These are phyloP conservation scores for Lophiostoma macrostomum DNA, from an alignment of 495 filamentous ascomycete species.

Conservation along the genomic window DNA sequence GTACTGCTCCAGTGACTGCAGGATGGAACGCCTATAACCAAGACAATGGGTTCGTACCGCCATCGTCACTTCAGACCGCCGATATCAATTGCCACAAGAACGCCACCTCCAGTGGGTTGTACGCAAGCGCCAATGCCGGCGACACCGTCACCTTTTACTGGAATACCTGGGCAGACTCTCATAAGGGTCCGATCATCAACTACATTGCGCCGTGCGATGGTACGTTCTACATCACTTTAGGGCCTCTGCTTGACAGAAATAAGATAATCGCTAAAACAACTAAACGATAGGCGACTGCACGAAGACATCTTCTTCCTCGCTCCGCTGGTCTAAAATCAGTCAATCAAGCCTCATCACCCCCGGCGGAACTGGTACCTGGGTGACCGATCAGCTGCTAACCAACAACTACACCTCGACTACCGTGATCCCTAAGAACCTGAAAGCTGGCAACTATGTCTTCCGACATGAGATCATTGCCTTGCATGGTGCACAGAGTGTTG, in stretches of 20 bases:
- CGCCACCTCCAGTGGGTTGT: slow-evolving; percentile 5
- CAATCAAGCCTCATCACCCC: slow-evolving; percentile 7
- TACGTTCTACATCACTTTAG: not conserved
- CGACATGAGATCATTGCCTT: slow-evolving; percentile 28
- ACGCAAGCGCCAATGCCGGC: slow-evolving; percentile 8
- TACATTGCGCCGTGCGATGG: slow-evolving; percentile 22
- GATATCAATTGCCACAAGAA: slow-evolving; percentile 23
- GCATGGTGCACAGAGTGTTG: slow-evolving; percentile 6
- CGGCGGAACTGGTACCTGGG: slow-evolving; percentile 7
- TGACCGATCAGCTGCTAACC: slow-evolving; percentile 9
- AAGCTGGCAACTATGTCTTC: slow-evolving; percentile 22
- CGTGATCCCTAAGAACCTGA: slow-evolving; percentile 6
- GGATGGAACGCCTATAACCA: slow-evolving; percentile 15
- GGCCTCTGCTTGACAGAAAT: too few species aligned
- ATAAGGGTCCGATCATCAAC: slow-evolving; percentile 24
- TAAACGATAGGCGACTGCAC: slow-evolving; percentile 7
- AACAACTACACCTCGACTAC: slow-evolving; percentile 17
- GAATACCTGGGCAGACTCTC: slow-evolving; percentile 14
- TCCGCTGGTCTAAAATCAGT: slow-evolving; percentile 15
- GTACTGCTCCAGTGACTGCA: not conserved
- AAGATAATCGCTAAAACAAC: too few species aligned
- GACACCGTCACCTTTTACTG: slow-evolving; percentile 12
- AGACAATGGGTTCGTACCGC: slow-evolving; percentile 15
- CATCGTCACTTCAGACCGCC: not conserved
- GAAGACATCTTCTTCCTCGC: not conserved